Conservation (phyloP, 2,329 filamentous ascomycete species). For the Exophiala sideris region DNA sequence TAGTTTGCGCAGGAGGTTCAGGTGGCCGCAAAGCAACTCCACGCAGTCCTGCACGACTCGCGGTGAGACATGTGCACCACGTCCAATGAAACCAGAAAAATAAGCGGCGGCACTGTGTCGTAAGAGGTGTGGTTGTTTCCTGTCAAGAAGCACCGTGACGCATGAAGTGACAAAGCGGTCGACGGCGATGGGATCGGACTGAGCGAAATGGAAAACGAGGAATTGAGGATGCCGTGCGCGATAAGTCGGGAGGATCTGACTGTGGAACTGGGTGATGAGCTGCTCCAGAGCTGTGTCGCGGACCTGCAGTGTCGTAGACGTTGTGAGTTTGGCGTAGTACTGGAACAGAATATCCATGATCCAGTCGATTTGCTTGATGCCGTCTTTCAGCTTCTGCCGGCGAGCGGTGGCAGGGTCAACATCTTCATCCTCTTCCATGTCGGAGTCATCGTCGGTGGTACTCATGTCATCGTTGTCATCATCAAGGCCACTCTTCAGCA, state of each 20-base stretch:
- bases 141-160: slow-evolving; percentile 68
- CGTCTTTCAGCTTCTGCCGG: slow-evolving; percentile 71
- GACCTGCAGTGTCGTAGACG: slow-evolving; percentile 48
- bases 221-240: slow-evolving; percentile 94
- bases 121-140: slow-evolving; percentile 64
- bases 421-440: slow-evolving; percentile 63
- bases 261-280: slow-evolving; percentile 79
- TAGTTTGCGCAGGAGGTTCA: slow-evolving; percentile 69
- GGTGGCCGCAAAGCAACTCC: slow-evolving; percentile 69
- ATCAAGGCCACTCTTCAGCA: slow-evolving; percentile 52
- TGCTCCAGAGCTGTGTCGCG: slow-evolving; percentile 73
- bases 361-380: slow-evolving; percentile 85
- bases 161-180: slow-evolving; percentile 80
- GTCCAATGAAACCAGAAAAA: slow-evolving; percentile 87
- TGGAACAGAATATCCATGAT: slow-evolving; percentile 85
- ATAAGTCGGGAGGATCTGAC: slow-evolving; percentile 84
- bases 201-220: slow-evolving; percentile 90
- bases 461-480: slow-evolving; percentile 32
- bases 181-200: slow-evolving; percentile 72
- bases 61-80: slow-evolving; percentile 75
- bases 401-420: slow-evolving; percentile 46
- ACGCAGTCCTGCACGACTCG: slow-evolving; percentile 80
- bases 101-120: slow-evolving; percentile 88
- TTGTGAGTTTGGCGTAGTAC: slow-evolving; percentile 62
- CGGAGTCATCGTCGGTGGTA: slow-evolving; percentile 63